phyloP scores from a whole-genome alignment of 2,329 filamentous ascomycete genomes.

The Arthrobotrys sphaeroides region DNA sequence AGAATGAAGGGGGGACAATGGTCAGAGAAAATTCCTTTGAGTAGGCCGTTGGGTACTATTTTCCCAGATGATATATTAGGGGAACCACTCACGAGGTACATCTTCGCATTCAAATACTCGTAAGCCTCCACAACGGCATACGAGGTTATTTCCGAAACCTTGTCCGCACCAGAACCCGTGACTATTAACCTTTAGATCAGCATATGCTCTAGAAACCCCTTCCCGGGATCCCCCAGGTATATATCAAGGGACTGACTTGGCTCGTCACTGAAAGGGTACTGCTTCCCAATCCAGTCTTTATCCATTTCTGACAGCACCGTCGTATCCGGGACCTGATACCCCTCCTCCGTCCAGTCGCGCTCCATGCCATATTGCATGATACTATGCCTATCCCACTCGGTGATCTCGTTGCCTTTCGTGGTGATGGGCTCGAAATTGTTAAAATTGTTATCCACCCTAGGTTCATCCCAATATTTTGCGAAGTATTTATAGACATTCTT shows the following conservation, averaged over 20 bases:
- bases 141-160: background rate
- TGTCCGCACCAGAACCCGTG: background rate
- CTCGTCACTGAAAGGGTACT: constrained; percentile 13
- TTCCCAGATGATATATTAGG: no score
- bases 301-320: background rate
- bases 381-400: constrained; percentile 6
- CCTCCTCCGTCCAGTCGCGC: constrained; percentile 8
- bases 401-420: background rate
- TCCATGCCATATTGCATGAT: constrained; percentile 26
- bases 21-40: background rate
- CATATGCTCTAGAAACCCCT: no score
- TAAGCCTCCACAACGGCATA: constrained; percentile 15
- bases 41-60: no score
- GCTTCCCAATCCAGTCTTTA: constrained; percentile 17
- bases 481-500: constrained; percentile 42
- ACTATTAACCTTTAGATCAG: background rate
- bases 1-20: background rate
- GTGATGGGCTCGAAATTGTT: background rate
- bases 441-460: background rate
- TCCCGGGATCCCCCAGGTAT: background rate
- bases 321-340: background rate
- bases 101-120: constrained; percentile 28
- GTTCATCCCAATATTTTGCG: background rate
- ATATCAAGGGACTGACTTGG: background rate
- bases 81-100: constrained; percentile 24